Evolutionary conservation across 2,329 filamentous ascomycete genomes (phyloP), one percentile per base, ranked within the genome.

Genomic region (Fusarium sp.): DNA sequence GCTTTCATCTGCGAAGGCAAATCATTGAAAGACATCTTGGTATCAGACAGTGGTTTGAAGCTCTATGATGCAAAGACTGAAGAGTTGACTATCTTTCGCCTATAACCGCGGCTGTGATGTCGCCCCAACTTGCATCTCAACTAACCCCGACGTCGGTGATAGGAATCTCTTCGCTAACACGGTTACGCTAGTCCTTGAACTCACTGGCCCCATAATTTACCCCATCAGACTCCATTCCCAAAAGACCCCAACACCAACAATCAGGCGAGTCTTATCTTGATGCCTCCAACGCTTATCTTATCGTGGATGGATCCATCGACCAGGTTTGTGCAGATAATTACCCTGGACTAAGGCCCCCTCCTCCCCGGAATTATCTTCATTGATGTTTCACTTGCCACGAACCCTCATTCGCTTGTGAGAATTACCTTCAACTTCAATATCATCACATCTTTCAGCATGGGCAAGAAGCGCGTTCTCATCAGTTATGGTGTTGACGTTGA

Each of bases 401-500:
- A 22, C 20, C 20, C 13, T 47, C 25, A 47, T 35, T 57, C n/a
- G 27, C 14, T 6, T 35, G 29, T 57, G 20, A 35, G 11, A 35
- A 20, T 11, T 35, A 35, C n/a, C 31, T 35, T 57, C 7, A 20
- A 57, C 13, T 35, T 33, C 31, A 57, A 18, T 57, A 16, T 36
- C 20, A 36, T 57, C 31, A 9, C 5, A 36, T n/a, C 36, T 42
- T 73, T 22, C 9, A 59, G 3, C 9, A 83, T 83, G 81, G 80
- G 76, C 58, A 82, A 82, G 74, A 82, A 83, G 74, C 79, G 81
- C 11, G 81, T 83, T 71, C 79, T 83, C 54, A 77, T 81, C 31
- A 85, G 88, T 74, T 94, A 93, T 76, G 91, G 92, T 4, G 91
- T 94, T 27, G 93, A 95, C 70, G 91, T 95, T 29, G 92, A 95